Base-by-base conservation (phyloP, 2,329 filamentous ascomycete genomes). In the Volutella citrinella region DNA sequence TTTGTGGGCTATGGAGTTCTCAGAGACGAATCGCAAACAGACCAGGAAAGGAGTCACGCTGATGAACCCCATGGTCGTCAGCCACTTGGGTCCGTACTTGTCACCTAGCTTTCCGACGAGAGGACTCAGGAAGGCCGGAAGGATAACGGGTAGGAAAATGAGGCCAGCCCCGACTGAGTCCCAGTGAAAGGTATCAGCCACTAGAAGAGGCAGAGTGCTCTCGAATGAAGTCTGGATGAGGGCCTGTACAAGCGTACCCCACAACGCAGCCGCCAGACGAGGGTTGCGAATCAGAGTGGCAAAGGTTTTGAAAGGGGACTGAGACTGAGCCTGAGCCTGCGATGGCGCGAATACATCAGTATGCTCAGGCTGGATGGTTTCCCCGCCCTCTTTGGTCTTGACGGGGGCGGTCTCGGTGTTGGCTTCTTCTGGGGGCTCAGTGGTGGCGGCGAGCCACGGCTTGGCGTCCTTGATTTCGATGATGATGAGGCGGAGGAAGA, bases 31-130 rank as follows among this genome's bases (percentile, higher is more conserved):
- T 12, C 57, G 51, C 10, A 59, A 37, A 40, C 59, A 61, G 12
- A 58, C 36, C 12, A 59, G 48, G 35, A 63, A 61, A 5, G 59
- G 60, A 3, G 54, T 56, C 17, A 48, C 53, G 13, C 59, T 45
- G 22, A 57, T 40, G 35, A 63, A 59, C 8, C 60, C 60, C 24
- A 51, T 45, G 5, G 56, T 51, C 8, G 57, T 48, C 7, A 60
- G 43, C 57, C 56, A 61, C 34, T 59, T 59, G 5, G 59, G 51
- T 1, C 60, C 60, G 32, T 60, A 58, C n/a, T 48, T 49, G 39
- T 63, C 60, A 9, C 56, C 47, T 21, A 59, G 16, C 14, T 28
- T 32, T n/a, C 60, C 60, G 7, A 59, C 40, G 5, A 59, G 8
- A 4, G 59, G 60, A 4, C 57, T 47, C 4, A 60, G 40, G 27